A percentile compares a stretch with the other conserved stretches of the same genome.
Evolutionary conservation across 331 rosid species (phyloP).

Genomic region (Phaseolus coccineus): DNA sequence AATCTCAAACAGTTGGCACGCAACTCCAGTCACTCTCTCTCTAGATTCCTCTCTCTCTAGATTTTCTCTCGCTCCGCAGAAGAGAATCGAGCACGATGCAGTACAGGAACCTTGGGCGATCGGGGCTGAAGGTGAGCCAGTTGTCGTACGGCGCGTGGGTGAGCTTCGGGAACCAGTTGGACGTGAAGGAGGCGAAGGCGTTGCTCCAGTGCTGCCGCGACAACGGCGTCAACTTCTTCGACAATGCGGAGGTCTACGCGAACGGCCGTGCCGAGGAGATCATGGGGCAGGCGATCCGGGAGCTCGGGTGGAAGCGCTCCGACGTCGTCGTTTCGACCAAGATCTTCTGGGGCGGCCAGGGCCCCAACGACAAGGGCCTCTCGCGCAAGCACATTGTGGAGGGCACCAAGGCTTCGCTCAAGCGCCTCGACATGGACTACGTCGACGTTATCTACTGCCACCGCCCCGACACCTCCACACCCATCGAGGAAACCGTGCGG

Average conservation of each 20-base stretch:
- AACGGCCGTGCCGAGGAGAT: constrained; percentile 97
- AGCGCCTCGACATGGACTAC: constrained; percentile 86
- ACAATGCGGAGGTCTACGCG: constrained; percentile 98
- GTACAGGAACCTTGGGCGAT: constrained; percentile 86
- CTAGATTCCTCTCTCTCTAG: too few species aligned
- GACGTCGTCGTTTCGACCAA: constrained; percentile 91
- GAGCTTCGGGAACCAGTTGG: constrained; percentile 95
- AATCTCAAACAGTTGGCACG: too few species aligned
- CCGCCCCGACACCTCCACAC: constrained; percentile 75
- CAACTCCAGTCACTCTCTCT: too few species aligned
- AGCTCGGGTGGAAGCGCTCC: constrained; percentile 93
- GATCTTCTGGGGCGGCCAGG: constrained; percentile 98
- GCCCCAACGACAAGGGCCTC: constrained; percentile 94
- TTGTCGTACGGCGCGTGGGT: constrained; percentile 96
- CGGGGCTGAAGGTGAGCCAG: constrained; percentile 94
- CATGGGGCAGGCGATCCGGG: constrained; percentile 96
- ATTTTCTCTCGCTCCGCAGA: too few species aligned
- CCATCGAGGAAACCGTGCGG: constrained; percentile 93
- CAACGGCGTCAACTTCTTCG: constrained; percentile 97
- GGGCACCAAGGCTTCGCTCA: constrained; percentile 85
- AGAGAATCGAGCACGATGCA: constrained; percentile 55
- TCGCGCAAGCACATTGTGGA: constrained; percentile 89
- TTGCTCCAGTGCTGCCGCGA: constrained; percentile 93
- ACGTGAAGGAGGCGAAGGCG: constrained; percentile 92
- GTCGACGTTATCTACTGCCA: constrained; percentile 88